A percentile compares a stretch with the other conserved stretches of the same genome.
Conservation (phyloP, 371 early-diverging fungal genomes). For the Apophysomyces elegans region DNA sequence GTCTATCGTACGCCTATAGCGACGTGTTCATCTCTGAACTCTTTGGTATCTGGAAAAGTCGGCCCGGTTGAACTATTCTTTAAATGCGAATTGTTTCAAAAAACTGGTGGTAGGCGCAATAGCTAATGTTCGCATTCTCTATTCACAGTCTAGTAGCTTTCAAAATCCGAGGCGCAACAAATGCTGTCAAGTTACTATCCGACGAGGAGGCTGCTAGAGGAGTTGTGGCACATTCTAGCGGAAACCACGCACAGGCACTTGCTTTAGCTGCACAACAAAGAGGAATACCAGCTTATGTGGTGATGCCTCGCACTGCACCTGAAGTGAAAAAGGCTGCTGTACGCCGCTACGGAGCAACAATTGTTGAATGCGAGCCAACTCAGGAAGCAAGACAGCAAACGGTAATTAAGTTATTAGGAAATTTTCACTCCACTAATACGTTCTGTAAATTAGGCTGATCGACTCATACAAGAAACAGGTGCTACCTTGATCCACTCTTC, state of each 20-base stretch:
- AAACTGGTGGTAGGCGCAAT: slow-evolving; percentile 50
- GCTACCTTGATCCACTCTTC: slow-evolving; percentile 51
- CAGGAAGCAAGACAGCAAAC: slow-evolving; percentile 35
- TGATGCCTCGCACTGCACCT: slow-evolving; percentile 60
- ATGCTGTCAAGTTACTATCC: slow-evolving; percentile 39
- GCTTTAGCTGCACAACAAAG: slow-evolving; percentile 48
- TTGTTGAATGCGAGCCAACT: slow-evolving; percentile 49
- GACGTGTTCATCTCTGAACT: slow-evolving; percentile 39
- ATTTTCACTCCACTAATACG: not conserved
- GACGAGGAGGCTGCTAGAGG: slow-evolving; percentile 39
- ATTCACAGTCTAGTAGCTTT: slow-evolving; percentile 40
- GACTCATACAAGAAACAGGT: slow-evolving; percentile 35
- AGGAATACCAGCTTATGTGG: slow-evolving; percentile 54
- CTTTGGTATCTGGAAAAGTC: slow-evolving; percentile 24
- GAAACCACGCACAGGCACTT: slow-evolving; percentile 58
- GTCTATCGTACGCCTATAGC: slow-evolving; percentile 57
- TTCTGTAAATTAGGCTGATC: slow-evolving; percentile 19
- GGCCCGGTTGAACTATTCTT: slow-evolving; percentile 48
- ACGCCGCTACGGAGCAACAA: slow-evolving; percentile 53
- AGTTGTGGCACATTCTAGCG: slow-evolving; percentile 52
- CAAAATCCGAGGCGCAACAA: slow-evolving; percentile 66
- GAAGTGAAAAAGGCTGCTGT: slow-evolving; percentile 57
- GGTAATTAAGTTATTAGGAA: slow-evolving; percentile 10
- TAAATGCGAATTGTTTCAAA: slow-evolving; percentile 64
- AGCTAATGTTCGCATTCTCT: not conserved